Percentiles rank a stretch among this genome's conserved stretches.
These are phyloP conservation scores for Xylariaceae sp. DNA, from an alignment of 2,329 filamentous ascomycete genomes.

Conservation along the genomic window DNA sequence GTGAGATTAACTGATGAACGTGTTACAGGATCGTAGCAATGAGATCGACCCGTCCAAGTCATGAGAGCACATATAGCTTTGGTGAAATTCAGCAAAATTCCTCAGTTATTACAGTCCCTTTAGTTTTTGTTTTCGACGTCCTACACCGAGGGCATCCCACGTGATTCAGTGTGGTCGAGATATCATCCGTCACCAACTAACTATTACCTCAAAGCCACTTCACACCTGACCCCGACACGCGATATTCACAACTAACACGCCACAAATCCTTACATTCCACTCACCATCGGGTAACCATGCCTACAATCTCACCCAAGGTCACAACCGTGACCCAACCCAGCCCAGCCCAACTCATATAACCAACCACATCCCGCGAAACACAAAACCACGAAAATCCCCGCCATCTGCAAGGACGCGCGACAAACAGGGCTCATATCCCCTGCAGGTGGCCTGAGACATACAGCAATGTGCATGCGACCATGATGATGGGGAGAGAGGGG, in stretches of 20 bases:
- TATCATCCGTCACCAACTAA: too few relatives aligned
- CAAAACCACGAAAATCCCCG: neutral
- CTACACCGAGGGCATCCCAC: neutral
- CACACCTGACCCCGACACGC: neutral
- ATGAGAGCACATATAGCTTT: neutral
- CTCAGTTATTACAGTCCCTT: neutral
- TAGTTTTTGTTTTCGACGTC: neutral
- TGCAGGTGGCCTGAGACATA: neutral
- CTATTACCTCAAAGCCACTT: neutral
- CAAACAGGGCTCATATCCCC: neutral
- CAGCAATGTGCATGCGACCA: neutral
- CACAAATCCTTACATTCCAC: neutral
- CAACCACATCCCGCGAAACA: neutral
- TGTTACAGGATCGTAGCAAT: neutral
- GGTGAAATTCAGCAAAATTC: too few relatives aligned
- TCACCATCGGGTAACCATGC: neutral
- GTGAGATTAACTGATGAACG: neutral
- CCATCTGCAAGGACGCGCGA: conserved; percentile 14
- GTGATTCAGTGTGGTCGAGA: neutral
- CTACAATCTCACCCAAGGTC: too few relatives aligned
- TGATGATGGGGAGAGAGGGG: neutral
- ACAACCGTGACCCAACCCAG: neutral
- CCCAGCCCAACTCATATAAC: too few relatives aligned
- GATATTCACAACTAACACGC: neutral
- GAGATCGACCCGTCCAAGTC: neutral